Percentiles rank a stretch among this genome's conserved stretches.
Conservation (phyloP, 805 yeast species). For the Candida vartiovaarae region DNA sequence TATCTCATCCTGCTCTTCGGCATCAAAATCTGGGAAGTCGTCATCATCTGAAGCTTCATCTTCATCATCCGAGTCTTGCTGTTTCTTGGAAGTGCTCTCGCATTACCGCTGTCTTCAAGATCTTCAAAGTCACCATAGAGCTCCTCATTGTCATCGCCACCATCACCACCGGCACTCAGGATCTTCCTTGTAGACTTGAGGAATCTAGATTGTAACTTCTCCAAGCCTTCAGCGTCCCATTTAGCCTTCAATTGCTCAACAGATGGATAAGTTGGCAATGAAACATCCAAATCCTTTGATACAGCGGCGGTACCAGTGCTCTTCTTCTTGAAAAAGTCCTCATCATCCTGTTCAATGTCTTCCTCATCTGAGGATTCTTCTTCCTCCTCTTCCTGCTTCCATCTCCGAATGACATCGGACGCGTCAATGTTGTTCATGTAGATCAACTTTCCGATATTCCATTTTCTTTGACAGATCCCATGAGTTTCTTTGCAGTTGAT, state of each 20-base stretch:
- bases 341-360: slow-evolving; percentile 28
- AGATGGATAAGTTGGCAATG: slow-evolving; percentile 30
- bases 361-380: slow-evolving; percentile 37
- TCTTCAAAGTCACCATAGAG: slow-evolving; percentile 53
- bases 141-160: slow-evolving; percentile 38
- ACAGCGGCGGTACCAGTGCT: slow-evolving; percentile 27
- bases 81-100: slow-evolving; percentile 12
- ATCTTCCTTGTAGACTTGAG: slow-evolving; percentile 45
- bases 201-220: slow-evolving; percentile 39
- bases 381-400: slow-evolving; percentile 48
- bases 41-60: slow-evolving; percentile 36
- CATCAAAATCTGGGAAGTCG: slow-evolving; percentile 31
- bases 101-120: slow-evolving; percentile 31
- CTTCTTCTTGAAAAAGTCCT: slow-evolving; percentile 51
- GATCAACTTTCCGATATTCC: slow-evolving; percentile 78
- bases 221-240: slow-evolving; percentile 40
- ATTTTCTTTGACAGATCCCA: slow-evolving; percentile 46
- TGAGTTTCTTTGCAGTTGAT: slow-evolving; percentile 52
- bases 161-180: slow-evolving; percentile 26
- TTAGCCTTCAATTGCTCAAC: slow-evolving; percentile 38
- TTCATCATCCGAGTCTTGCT: slow-evolving; percentile 18
- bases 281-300: slow-evolving; percentile 31
- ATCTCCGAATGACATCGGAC: slow-evolving; percentile 59
- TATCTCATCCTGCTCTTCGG: slow-evolving; percentile 27
- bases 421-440: slow-evolving; percentile 78